Conservation (phyloP, 192 early-diverging fungal genomes). For the Coemansia sp. region DNA sequence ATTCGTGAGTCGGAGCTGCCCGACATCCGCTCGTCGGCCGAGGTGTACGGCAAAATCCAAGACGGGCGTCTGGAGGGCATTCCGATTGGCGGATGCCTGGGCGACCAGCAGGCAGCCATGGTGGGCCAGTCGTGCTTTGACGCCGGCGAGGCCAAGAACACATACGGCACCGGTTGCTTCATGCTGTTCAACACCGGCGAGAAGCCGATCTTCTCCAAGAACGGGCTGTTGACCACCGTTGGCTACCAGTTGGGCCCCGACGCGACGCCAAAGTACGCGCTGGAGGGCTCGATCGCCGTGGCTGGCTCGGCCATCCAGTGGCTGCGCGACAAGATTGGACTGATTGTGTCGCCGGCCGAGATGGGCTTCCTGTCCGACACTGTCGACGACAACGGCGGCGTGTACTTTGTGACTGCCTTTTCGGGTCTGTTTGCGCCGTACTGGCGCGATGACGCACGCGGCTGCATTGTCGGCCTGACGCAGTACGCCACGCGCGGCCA, state of each 20-base stretch:
- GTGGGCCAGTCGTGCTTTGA: constrained; percentile 93
- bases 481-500: constrained; percentile 84
- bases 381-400: constrained; percentile 76
- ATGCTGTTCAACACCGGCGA: constrained; percentile 92
- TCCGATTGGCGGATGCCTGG: constrained; percentile 83
- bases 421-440: constrained; percentile 92
- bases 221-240: constrained; percentile 86
- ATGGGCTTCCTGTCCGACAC: constrained; percentile 67
- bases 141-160: constrained; percentile 89
- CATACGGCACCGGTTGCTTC: constrained; percentile 95
- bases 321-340: constrained; percentile 81
- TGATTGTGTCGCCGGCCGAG: constrained; percentile 72
- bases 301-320: constrained; percentile 90
- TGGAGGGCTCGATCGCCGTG: constrained; percentile 90
- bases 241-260: constrained; percentile 80
- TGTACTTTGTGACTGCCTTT: constrained; percentile 96
- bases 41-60: constrained; percentile 65
- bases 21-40: constrained; percentile 76
- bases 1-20: constrained; percentile 65
- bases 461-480: constrained; percentile 81
- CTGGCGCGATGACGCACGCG: constrained; percentile 89
- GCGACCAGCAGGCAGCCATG: constrained; percentile 93
- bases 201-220: constrained; percentile 69
- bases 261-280: constrained; percentile 70
- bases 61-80: constrained; percentile 65